These are phyloP conservation scores for Saturnispora silvae DNA, from an alignment of 805 yeast species.

Conservation along the genomic window DNA sequence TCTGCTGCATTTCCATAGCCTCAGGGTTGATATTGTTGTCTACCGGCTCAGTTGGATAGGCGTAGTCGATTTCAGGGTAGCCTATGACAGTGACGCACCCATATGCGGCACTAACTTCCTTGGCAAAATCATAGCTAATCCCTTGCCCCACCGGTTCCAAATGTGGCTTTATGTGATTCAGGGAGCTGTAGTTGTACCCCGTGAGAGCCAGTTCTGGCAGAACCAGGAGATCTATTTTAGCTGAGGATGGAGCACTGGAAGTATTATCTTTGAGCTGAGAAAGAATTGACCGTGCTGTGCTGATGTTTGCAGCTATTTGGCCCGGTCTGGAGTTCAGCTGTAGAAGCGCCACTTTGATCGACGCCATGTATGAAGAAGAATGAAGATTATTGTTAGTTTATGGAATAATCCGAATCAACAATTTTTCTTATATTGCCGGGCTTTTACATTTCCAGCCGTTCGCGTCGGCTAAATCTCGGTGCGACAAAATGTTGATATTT, in stretches of 20 bases:
- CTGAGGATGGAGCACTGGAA: too few species aligned
- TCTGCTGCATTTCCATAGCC: too few species aligned
- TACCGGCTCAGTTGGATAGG: too few species aligned
- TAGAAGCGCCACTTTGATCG: slow-evolving; percentile 47
- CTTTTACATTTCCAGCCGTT: too few species aligned
- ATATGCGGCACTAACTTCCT: slow-evolving; percentile 35
- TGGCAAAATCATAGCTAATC: slow-evolving; percentile 46
- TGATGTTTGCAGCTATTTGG: slow-evolving; percentile 43
- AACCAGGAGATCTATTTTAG: slow-evolving; percentile 64
- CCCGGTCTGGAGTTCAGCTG: slow-evolving; percentile 63
- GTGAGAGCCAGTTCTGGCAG: slow-evolving; percentile 80
- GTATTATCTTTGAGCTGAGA: too few species aligned
- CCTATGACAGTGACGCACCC: slow-evolving; percentile 68
- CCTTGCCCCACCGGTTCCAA: slow-evolving; percentile 34
- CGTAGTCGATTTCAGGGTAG: slow-evolving; percentile 71
- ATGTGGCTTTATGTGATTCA: slow-evolving; percentile 42
- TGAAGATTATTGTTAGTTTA: background rate
- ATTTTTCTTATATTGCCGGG: too few species aligned
- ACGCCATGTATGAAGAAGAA: slow-evolving; percentile 25
- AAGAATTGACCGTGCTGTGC: too few species aligned
- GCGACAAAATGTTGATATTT: too few species aligned
- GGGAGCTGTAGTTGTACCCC: slow-evolving; percentile 59
- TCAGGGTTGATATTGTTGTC: too few species aligned
- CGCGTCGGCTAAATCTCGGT: too few species aligned
- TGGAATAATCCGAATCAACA: too few species aligned